phyloP scores from a whole-genome alignment of 768 basidiomycete species.

The Auricularia sp. region DNA sequence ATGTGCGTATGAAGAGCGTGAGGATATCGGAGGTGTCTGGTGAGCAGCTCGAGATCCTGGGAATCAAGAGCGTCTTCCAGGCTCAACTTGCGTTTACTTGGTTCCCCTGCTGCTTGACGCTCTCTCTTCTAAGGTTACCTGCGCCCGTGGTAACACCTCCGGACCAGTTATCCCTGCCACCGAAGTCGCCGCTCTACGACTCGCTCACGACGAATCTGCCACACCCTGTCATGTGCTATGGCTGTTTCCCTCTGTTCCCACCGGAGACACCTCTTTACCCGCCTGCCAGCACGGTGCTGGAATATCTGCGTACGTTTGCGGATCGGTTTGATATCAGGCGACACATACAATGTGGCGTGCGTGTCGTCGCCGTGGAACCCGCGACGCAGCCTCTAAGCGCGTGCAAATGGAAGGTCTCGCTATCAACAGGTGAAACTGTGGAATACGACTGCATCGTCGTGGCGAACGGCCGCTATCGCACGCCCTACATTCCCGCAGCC shows the following conservation, averaged over 20 bases:
- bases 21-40: slow-evolving; percentile 71
- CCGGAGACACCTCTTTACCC: slow-evolving; percentile 67
- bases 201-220: slow-evolving; percentile 76
- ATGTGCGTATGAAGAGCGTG: slow-evolving; percentile 51
- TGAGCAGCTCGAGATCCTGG: slow-evolving; percentile 21
- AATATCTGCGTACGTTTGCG: slow-evolving; percentile 64
- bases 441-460: slow-evolving; percentile 58
- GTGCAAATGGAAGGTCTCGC: slow-evolving; percentile 39
- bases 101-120: background rate
- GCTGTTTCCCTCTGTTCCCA: slow-evolving; percentile 48
- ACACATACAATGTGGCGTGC: slow-evolving; percentile 54
- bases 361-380: slow-evolving; percentile 29
- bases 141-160: slow-evolving; percentile 28
- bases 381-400: slow-evolving; percentile 22
- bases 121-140: slow-evolving; percentile 35
- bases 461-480: slow-evolving; percentile 65
- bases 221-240: slow-evolving; percentile 65
- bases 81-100: slow-evolving; percentile 11
- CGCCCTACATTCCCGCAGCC: slow-evolving; percentile 50
- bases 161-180: slow-evolving; percentile 29
- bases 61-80: background rate
- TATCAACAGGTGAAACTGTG: slow-evolving; percentile 22
- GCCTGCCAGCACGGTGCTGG: slow-evolving; percentile 42
- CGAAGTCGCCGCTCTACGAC: slow-evolving; percentile 64
- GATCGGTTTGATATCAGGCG: slow-evolving; percentile 45